phyloP scores from a whole-genome alignment of 371 early-diverging fungal genomes.

The Rozella allomycis region DNA sequence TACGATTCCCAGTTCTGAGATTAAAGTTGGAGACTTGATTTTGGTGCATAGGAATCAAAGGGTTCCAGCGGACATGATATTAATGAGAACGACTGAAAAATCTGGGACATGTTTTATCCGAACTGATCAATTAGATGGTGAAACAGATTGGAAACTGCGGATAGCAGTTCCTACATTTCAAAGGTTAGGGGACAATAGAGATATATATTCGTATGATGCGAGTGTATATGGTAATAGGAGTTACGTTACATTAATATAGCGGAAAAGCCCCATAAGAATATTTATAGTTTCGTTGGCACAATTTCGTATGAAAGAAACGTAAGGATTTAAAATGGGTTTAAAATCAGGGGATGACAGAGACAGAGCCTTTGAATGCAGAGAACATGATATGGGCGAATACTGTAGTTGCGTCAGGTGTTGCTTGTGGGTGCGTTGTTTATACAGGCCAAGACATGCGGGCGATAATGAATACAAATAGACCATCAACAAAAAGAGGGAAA shows the following conservation, averaged over 20 bases:
- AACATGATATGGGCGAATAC: conserved; percentile 98
- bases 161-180: neutral
- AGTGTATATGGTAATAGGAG: neutral
- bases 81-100: conserved; percentile 63
- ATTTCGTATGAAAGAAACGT: conserved; percentile 16
- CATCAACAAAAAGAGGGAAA: conserved; percentile 83
- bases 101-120: conserved; percentile 87
- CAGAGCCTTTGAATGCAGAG: conserved; percentile 59
- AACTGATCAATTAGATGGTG: conserved; percentile 98
- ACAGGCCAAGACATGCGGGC: conserved; percentile 94
- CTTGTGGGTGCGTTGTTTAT: conserved; percentile 80
- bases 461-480: conserved; percentile 91
- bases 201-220: neutral
- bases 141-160: conserved; percentile 96
- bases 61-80: conserved; percentile 76
- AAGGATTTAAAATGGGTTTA: conserved; percentile 5
- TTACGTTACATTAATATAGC: conserved; percentile 13
- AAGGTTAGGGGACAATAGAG: too few relatives aligned
- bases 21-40: conserved; percentile 86
- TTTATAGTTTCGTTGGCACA: conserved; percentile 81
- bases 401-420: conserved; percentile 81
- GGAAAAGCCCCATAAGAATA: conserved; percentile 89
- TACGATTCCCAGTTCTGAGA: conserved; percentile 43
- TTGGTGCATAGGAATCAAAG: conserved; percentile 71
- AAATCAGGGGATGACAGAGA: too few relatives aligned